Conservation (phyloP, 169 alveolate species). For the Plasmodium gallinaceum region DNA sequence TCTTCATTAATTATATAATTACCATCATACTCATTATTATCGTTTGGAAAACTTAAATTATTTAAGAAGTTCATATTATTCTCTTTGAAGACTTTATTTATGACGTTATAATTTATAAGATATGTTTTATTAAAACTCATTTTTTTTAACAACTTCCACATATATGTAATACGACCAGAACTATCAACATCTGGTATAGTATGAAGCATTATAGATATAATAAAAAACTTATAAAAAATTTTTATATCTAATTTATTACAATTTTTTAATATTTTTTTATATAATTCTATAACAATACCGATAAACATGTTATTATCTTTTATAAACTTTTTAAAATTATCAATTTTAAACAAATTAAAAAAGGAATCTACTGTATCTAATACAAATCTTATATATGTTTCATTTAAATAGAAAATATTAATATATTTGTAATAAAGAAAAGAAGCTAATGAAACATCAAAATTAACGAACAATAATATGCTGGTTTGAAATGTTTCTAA, state of each 20-base stretch:
- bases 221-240: neutral
- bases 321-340: conserved; percentile 30
- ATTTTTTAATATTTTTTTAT: neutral
- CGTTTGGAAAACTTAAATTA: neutral
- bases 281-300: conserved; percentile 7
- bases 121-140: neutral
- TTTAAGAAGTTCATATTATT: neutral
- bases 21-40: neutral
- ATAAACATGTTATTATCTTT: conserved; percentile 4
- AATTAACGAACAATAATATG: conserved; percentile 10
- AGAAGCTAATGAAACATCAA: conserved; percentile 19
- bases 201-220: conserved; percentile 2
- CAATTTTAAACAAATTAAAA: conserved; percentile 16
- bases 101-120: conserved; percentile 9
- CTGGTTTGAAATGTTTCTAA: conserved; percentile 14
- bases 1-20: neutral
- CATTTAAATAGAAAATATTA: conserved; percentile 31
- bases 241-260: conserved; percentile 6
- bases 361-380: conserved; percentile 20
- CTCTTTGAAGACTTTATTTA: conserved; percentile 11
- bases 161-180: neutral
- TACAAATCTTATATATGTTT: conserved; percentile 1
- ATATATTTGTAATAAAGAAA: conserved; percentile 42
- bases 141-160: neutral
- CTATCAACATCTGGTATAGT: neutral